These are phyloP conservation scores for Thielaviopsis ethacetica DNA, from an alignment of 2,329 filamentous ascomycete species.

Conservation along the genomic window DNA sequence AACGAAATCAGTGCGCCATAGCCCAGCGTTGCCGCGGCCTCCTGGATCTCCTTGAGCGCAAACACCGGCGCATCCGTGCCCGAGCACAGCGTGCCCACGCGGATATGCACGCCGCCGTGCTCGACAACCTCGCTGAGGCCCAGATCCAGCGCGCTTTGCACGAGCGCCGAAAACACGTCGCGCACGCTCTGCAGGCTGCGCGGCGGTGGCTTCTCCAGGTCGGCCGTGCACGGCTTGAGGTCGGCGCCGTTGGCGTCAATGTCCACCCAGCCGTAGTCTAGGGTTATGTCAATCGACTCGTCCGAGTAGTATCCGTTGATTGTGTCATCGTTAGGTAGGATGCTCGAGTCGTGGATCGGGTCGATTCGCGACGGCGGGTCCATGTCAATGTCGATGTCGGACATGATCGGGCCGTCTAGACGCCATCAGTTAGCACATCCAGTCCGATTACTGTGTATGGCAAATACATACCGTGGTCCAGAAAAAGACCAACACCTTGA, in stretches of 20 bases:
- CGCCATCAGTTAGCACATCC: background rate
- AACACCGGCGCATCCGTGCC: constrained; percentile 62
- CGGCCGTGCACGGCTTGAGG: background rate
- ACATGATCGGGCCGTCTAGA: background rate
- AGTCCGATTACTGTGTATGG: background rate
- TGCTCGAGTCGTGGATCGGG: background rate
- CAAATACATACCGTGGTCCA: background rate
- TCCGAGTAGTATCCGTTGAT: background rate
- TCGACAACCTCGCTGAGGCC: constrained; percentile 16
- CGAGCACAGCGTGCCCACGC: constrained; percentile 59
- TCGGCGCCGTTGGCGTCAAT: background rate
- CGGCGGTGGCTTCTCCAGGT: background rate
- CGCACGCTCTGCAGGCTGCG: background rate
- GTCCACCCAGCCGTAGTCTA: background rate
- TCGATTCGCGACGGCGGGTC: background rate
- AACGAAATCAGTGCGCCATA: constrained; percentile 24
- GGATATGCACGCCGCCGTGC: constrained; percentile 18
- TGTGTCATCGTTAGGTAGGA: background rate
- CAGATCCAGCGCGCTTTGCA: constrained; percentile 8
- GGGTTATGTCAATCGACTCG: background rate
- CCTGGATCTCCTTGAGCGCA: constrained; percentile 40
- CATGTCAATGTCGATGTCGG: background rate
- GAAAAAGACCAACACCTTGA: too few relatives aligned
- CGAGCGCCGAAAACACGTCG: constrained; percentile 2
- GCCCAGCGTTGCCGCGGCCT: constrained; percentile 21